These are phyloP conservation scores for Seiridium cupressi DNA, from an alignment of 2,329 filamentous ascomycete genomes.

Conservation along the genomic window DNA sequence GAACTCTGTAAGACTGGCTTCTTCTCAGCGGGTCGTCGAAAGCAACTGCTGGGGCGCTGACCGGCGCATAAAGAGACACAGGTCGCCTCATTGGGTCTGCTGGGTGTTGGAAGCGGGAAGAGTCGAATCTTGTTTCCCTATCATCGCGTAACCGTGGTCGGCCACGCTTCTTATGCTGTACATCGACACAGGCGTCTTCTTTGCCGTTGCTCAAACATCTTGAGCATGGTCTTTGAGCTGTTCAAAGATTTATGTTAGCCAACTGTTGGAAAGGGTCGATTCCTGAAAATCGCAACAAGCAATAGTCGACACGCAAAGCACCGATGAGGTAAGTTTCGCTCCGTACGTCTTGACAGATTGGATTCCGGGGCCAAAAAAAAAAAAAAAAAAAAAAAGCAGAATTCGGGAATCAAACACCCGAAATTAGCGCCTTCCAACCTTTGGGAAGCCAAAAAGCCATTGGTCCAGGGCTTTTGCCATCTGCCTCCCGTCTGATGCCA, in stretches of 20 bases:
- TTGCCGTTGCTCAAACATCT: constrained; percentile 77
- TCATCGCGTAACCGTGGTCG: constrained; percentile 76
- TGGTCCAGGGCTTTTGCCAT: too few relatives aligned
- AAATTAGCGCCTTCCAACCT: too few relatives aligned
- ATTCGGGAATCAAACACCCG: too few relatives aligned
- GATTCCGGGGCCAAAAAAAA: too few relatives aligned
- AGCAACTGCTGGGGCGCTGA: constrained; percentile 38
- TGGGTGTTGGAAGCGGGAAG: constrained; percentile 41
- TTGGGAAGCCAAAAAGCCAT: too few relatives aligned
- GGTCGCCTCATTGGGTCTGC: constrained; percentile 49
- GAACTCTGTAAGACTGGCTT: constrained; percentile 47
- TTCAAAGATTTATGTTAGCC: constrained; percentile 24
- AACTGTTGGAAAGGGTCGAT: not conserved
- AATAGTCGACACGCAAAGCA: too few relatives aligned
- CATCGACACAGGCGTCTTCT: constrained; percentile 76
- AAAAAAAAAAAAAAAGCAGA: too few relatives aligned
- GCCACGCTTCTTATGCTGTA: constrained; percentile 83
- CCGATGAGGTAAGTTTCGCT: too few relatives aligned
- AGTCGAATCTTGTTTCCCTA: constrained; percentile 57
- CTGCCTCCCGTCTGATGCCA: too few relatives aligned
- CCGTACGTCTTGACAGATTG: too few relatives aligned
- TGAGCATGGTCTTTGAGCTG: constrained; percentile 74
- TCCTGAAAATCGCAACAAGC: too few relatives aligned
- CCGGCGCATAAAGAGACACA: constrained; percentile 47
- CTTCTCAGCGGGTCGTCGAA: constrained; percentile 47